Conservation (phyloP, 108 stramenopile genomes). For the Cyclotella choctawhatcheeana region DNA sequence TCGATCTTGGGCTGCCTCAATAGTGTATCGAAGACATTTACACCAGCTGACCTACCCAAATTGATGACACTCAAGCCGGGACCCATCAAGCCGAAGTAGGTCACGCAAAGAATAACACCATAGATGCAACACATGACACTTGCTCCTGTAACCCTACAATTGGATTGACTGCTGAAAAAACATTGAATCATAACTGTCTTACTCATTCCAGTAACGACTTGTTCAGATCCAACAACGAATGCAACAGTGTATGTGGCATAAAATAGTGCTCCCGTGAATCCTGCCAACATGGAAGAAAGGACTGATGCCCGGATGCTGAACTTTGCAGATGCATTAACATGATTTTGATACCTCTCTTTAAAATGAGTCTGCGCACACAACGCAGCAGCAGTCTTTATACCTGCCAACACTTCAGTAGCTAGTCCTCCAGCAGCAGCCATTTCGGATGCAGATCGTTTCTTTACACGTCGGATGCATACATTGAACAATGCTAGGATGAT, state of each 20-base stretch:
- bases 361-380: constrained; percentile 59
- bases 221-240: constrained; percentile 52
- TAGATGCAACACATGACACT: constrained; percentile 51
- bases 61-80: constrained; percentile 51
- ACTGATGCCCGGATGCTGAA: constrained; percentile 24
- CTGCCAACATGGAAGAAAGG: constrained; percentile 39
- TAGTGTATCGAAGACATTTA: constrained; percentile 54
- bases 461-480: constrained; percentile 24
- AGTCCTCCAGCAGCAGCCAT: constrained; percentile 45
- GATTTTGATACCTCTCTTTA: constrained; percentile 35
- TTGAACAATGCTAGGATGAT: constrained; percentile 34
- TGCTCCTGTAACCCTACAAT: constrained; percentile 47
- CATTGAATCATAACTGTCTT: constrained; percentile 22
- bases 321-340: constrained; percentile 22
- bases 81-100: constrained; percentile 37
- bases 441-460: constrained; percentile 23
- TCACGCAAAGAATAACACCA: constrained; percentile 14
- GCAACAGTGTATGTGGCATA: constrained; percentile 47
- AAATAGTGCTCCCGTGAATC: constrained; percentile 49
- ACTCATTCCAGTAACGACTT: constrained; percentile 30
- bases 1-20: constrained; percentile 45
- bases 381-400: constrained; percentile 66
- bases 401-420: constrained; percentile 64
- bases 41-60: constrained; percentile 50
- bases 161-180: constrained; percentile 35